phyloP scores from a whole-genome alignment of 768 basidiomycete genomes.

The Leccinum disarticulatum region DNA sequence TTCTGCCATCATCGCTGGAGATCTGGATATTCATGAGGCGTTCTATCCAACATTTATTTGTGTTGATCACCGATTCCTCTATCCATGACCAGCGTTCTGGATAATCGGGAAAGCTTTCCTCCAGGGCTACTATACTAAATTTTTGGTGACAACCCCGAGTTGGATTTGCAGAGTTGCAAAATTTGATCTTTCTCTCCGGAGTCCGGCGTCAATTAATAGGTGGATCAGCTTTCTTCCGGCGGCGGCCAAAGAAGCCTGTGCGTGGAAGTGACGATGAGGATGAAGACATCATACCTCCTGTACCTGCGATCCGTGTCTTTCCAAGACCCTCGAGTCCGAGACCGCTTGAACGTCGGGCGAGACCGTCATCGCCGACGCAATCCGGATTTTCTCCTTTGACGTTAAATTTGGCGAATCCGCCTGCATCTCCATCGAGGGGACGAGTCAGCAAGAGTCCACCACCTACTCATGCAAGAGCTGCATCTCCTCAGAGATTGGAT shows the following conservation, averaged over 20 bases:
- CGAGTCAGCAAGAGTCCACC: conserved; percentile 31
- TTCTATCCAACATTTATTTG: too few relatives aligned
- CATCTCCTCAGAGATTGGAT: conserved; percentile 14
- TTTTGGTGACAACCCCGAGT: too few relatives aligned
- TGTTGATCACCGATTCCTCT: too few relatives aligned
- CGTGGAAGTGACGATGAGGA: conserved; percentile 33
- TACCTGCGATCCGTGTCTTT: conserved; percentile 31
- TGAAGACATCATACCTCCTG: conserved; percentile 29
- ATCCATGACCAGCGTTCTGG: too few relatives aligned
- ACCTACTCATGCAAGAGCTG: conserved; percentile 11
- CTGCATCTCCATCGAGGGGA: conserved; percentile 19
- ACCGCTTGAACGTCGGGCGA: conserved; percentile 24
- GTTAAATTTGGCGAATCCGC: conserved; percentile 24
- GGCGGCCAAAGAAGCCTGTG: conserved; percentile 27
- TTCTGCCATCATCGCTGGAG: too few relatives aligned
- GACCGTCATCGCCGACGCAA: conserved; percentile 29
- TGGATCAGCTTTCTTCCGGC: conserved; percentile 29
- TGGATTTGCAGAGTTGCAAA: too few relatives aligned
- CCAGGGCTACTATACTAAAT: too few relatives aligned
- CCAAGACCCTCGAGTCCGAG: conserved; percentile 31
- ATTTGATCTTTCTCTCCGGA: too few relatives aligned
- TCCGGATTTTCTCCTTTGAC: conserved; percentile 29
- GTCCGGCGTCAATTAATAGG: too few relatives aligned
- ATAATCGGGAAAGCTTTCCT: too few relatives aligned
- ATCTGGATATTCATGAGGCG: too few relatives aligned